phyloP scores from a whole-genome alignment of 2,329 filamentous ascomycete species.

The Colletotrichum lupini region DNA sequence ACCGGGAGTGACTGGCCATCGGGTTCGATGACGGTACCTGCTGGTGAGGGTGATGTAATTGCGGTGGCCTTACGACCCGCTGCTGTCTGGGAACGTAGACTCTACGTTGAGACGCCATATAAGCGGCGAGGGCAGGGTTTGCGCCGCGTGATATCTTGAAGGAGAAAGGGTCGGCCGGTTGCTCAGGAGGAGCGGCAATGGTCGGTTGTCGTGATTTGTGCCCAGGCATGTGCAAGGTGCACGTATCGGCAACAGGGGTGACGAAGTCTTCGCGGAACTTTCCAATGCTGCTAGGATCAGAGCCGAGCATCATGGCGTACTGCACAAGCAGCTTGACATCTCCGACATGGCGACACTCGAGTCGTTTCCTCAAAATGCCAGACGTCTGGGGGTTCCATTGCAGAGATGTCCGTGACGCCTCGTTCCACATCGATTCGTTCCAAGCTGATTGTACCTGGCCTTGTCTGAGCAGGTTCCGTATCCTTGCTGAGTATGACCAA shows the following conservation, averaged over 20 bases:
- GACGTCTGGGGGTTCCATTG: constrained; percentile 56
- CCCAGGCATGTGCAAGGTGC: constrained; percentile 47
- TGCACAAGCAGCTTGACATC: constrained; percentile 52
- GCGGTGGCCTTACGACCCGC: constrained; percentile 27
- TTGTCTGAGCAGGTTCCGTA: constrained; percentile 58
- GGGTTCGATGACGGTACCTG: constrained; percentile 32
- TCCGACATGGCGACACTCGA: constrained; percentile 57
- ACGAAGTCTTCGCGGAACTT: constrained; percentile 48
- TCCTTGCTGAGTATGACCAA: constrained; percentile 57
- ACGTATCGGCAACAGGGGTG: constrained; percentile 49
- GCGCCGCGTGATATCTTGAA: constrained; percentile 50
- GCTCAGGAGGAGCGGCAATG: constrained; percentile 13
- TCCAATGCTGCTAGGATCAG: constrained; percentile 42
- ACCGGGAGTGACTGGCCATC: constrained; percentile 33
- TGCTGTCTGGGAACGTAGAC: constrained; percentile 42
- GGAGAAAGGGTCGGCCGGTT: constrained; percentile 45
- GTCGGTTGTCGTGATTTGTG: constrained; percentile 42
- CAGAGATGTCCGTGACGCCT: constrained; percentile 47
- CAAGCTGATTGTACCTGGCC: constrained; percentile 49
- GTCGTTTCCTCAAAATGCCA: constrained; percentile 53
- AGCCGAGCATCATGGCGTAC: constrained; percentile 52
- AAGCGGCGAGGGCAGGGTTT: constrained; percentile 48
- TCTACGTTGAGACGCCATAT: constrained; percentile 49
- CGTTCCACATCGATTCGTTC: constrained; percentile 49
- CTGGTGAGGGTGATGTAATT: constrained; percentile 33